Percentiles rank a stretch among this genome's conserved stretches.
Conservation (phyloP, 164 flowering plant species). For the Berberis thunbergii region DNA sequence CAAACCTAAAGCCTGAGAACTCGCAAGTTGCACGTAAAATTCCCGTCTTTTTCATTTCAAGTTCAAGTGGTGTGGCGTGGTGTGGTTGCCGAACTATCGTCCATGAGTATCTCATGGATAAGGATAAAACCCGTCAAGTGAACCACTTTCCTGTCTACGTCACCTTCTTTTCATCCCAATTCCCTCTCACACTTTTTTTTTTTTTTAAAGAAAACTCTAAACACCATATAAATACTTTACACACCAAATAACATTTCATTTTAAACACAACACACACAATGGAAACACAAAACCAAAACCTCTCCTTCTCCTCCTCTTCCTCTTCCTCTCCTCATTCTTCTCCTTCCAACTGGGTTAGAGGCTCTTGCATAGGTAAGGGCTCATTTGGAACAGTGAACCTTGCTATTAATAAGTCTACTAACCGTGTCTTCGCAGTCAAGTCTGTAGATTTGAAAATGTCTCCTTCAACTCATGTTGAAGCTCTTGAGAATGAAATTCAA, state of each 20-base stretch:
- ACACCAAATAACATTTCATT: neutral
- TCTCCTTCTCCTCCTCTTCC: neutral
- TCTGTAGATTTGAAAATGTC: slow-evolving; percentile 27
- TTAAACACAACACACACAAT: neutral
- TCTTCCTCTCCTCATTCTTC: neutral
- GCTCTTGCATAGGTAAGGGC: slow-evolving; percentile 49
- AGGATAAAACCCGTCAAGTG: too few relatives aligned
- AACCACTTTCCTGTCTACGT: too few relatives aligned
- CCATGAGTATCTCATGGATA: too few relatives aligned
- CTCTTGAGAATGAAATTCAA: slow-evolving; percentile 55
- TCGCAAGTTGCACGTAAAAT: too few relatives aligned
- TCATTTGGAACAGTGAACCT: slow-evolving; percentile 49
- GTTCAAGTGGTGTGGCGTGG: too few relatives aligned
- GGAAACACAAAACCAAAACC: neutral
- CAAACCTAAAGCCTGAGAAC: too few relatives aligned
- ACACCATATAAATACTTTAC: slow-evolving; percentile 6
- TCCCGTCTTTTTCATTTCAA: too few relatives aligned
- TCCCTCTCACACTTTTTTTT: too few relatives aligned
- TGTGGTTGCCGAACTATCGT: too few relatives aligned
- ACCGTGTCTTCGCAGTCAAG: slow-evolving; percentile 57
- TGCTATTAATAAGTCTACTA: slow-evolving; percentile 22
- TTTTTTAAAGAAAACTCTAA: neutral
- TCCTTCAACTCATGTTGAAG: slow-evolving; percentile 16
- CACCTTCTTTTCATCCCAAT: too few relatives aligned
- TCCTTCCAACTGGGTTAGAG: slow-evolving; percentile 35